Conservation (phyloP, 306 rosid genomes). For the Quercus glauca region DNA sequence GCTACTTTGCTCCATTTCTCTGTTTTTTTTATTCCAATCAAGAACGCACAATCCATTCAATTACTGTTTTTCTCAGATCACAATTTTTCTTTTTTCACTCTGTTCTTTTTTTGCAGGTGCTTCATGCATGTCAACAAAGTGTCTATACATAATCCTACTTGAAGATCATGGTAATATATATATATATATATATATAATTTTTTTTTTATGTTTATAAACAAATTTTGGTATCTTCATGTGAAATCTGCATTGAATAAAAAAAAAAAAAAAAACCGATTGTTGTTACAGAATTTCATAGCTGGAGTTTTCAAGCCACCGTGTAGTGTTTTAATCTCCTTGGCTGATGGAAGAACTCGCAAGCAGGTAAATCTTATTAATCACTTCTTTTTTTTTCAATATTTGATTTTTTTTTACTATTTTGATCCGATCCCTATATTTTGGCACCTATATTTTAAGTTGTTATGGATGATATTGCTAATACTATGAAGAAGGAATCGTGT, state of each 20-base stretch:
- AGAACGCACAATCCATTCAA: too few species aligned
- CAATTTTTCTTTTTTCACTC: too few species aligned
- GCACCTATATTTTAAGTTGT: too few species aligned
- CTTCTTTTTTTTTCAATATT: too few species aligned
- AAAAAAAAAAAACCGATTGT: neutral
- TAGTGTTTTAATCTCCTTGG: slow-evolving; percentile 24
- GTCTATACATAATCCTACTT: neutral
- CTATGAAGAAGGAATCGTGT: too few species aligned
- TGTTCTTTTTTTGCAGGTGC: neutral
- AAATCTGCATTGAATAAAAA: neutral
- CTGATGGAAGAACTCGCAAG: slow-evolving; percentile 29
- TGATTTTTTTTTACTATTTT: too few species aligned
- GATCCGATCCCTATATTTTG: too few species aligned
- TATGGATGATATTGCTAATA: too few species aligned
- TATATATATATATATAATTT: too few species aligned
- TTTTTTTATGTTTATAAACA: neutral
- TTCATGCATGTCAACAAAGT: slow-evolving; percentile 5
- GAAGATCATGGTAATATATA: slow-evolving; percentile 22
- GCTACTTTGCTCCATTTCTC: too few species aligned
- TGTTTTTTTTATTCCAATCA: too few species aligned
- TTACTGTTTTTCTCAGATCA: too few species aligned
- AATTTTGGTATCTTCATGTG: neutral
- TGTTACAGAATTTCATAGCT: slow-evolving; percentile 32
- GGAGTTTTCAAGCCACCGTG: slow-evolving; percentile 36
- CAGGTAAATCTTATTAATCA: slow-evolving; percentile 10